A percentile compares a stretch with the other conserved stretches of the same genome.
Conservation (phyloP, 139 green algal species). For the Raphidocelis subcapitata region DNA sequence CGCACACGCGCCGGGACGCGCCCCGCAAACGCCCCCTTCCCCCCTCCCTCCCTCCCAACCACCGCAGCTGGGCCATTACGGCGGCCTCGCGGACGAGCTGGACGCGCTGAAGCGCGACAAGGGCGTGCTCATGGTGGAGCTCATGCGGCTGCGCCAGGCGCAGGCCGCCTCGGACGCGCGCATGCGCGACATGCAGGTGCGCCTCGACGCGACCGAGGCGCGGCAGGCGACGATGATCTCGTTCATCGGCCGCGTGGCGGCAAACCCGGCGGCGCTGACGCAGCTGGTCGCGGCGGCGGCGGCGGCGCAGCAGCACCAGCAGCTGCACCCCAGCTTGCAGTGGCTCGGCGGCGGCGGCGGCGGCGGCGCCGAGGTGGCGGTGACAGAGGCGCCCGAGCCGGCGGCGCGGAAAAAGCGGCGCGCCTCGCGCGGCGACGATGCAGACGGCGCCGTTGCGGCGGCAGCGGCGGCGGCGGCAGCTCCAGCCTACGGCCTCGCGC, state of each 20-base stretch:
- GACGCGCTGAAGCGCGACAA: constrained; percentile 86
- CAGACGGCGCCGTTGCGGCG: too few species aligned
- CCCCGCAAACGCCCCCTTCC: too few species aligned
- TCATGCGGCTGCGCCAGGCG: constrained; percentile 81
- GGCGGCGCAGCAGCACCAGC: too few species aligned
- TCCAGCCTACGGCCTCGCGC: too few species aligned
- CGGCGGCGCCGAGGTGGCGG: too few species aligned
- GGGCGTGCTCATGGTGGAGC: constrained; percentile 84
- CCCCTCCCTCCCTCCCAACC: too few species aligned
- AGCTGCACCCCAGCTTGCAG: constrained; percentile 31
- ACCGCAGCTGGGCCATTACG: constrained; percentile 80
- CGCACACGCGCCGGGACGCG: too few species aligned
- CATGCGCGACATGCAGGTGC: constrained; percentile 55
- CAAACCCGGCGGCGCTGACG: constrained; percentile 80
- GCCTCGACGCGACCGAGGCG: constrained; percentile 68
- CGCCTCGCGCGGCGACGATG: too few species aligned
- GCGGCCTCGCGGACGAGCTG: constrained; percentile 76
- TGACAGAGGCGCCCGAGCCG: too few species aligned
- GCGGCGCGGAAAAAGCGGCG: constrained; percentile 1
- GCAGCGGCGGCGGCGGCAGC: too few species aligned
- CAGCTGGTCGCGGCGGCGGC: constrained; percentile 47
- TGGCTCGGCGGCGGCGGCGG: too few species aligned
- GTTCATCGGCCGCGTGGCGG: constrained; percentile 76
- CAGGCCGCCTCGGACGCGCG: constrained; percentile 63
- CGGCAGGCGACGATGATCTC: constrained; percentile 84